phyloP scores from a whole-genome alignment of 2,329 filamentous ascomycete species.

The Cercospora brassicicola region DNA sequence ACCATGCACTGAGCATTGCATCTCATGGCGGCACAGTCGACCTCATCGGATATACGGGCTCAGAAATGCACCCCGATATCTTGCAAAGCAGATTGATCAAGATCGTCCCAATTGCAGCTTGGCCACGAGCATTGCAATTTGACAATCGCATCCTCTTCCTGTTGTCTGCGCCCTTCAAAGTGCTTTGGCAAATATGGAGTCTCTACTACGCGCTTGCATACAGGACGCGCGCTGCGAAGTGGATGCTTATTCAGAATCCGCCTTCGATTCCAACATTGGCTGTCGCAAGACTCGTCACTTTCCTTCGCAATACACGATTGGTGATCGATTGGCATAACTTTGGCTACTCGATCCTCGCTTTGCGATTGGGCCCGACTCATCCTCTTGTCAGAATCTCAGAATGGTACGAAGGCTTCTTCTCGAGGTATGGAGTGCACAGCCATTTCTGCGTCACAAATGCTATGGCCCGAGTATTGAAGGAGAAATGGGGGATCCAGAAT shows the following conservation, averaged over 20 bases:
- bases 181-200: slow-evolving; percentile 74
- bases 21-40: slow-evolving; percentile 77
- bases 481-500: slow-evolving; percentile 62
- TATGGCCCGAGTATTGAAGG: slow-evolving; percentile 73
- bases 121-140: slow-evolving; percentile 66
- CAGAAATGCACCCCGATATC: slow-evolving; percentile 76
- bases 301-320: slow-evolving; percentile 75
- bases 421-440: slow-evolving; percentile 58
- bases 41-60: slow-evolving; percentile 87
- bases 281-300: slow-evolving; percentile 70
- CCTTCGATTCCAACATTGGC: slow-evolving; percentile 89
- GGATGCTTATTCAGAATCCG: slow-evolving; percentile 90
- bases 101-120: slow-evolving; percentile 67
- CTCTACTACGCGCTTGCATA: slow-evolving; percentile 74
- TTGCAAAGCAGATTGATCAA: slow-evolving; percentile 66
- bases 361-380: slow-evolving; percentile 63
- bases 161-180: slow-evolving; percentile 77
- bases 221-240: slow-evolving; percentile 69
- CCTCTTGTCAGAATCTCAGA: slow-evolving; percentile 76
- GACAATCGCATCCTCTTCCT: slow-evolving; percentile 74
- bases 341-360: slow-evolving; percentile 84
- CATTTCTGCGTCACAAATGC: slow-evolving; percentile 88
- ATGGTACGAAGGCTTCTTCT: slow-evolving; percentile 73
- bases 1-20: slow-evolving; percentile 90
- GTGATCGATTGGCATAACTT: slow-evolving; percentile 99